Evolutionary conservation across 2,329 filamentous ascomycete species (phyloP), one percentile per base, ranked within the genome.

Genomic region (Coniochaeta sp.): DNA sequence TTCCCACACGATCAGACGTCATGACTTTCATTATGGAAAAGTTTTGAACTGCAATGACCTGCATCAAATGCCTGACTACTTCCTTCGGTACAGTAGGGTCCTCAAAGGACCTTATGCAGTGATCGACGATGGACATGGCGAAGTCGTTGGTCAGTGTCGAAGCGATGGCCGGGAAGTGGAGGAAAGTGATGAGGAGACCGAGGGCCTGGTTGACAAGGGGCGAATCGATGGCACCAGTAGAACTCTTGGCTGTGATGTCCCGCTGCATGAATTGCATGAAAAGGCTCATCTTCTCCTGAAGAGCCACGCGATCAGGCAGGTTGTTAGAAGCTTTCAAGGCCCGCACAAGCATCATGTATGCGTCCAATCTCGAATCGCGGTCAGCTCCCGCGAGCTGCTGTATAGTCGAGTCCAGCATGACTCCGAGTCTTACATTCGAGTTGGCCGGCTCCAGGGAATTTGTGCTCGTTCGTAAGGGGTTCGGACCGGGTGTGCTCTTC

Each of bases 361-460:
- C 91, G 75, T 99, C 95, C 34, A 95, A 74, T 65, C 89, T 89
- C 14, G 85, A 87, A 60, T 86, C 83, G 58, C 88, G 81, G 65
- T 92, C 89, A 32, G 85, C 79, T 24, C 89, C 87, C 40, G 89
- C 89, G 55, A 99, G 81, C 73, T 95, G 89, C 73, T 90, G 88
- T 38, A 91, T 82, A 5, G 91, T 86, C 0, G 91, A 96, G 66
- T 96, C 90, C 64, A 98, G 76, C 88, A 97, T 95, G 66, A 86
- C 86, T 64, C 83, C 82, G 60, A 96, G 86, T 42, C 83, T 87
- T 52, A 81, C 78, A 72, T 74, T 62, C 4, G 62, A 68, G 14
- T 63, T 64, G 1, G 62, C 61, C 66, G 70, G 60, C 62, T 74
- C 64, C 69, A 75, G 79, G 65, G 77, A 80, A 74, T 74, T 63